A percentile compares a stretch with the other conserved stretches of the same genome.
Conservation (phyloP, 2,329 filamentous ascomycete genomes). For the Stagonosporopsis cucurbitacearum region DNA sequence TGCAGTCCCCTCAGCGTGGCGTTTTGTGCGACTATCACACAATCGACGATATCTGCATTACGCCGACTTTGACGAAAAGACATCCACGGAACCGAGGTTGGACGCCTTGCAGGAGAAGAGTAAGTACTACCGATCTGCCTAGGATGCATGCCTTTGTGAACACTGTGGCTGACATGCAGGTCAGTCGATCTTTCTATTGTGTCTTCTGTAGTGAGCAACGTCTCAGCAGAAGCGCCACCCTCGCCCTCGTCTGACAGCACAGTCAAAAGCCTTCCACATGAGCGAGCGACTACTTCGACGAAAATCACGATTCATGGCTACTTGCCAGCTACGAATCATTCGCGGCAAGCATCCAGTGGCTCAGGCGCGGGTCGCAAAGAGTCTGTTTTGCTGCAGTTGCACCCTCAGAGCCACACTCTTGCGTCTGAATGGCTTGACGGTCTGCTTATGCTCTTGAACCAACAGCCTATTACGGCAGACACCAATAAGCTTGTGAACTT, state of each 20-base stretch:
- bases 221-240: slow-evolving; percentile 68
- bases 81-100: slow-evolving; percentile 70
- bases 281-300: slow-evolving; percentile 62
- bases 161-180: slow-evolving; percentile 37
- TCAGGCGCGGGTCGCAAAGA: slow-evolving; percentile 61
- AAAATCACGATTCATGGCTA: slow-evolving; percentile 93
- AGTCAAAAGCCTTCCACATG: slow-evolving; percentile 45
- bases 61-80: slow-evolving; percentile 76
- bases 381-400: slow-evolving; percentile 78
- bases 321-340: slow-evolving; percentile 44
- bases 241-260: slow-evolving; percentile 57
- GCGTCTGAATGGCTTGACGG: slow-evolving; percentile 98
- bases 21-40: slow-evolving; percentile 87
- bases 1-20: slow-evolving; percentile 66
- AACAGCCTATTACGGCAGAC: slow-evolving; percentile 95
- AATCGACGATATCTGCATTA: slow-evolving; percentile 92
- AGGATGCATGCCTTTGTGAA: slow-evolving; percentile 24
- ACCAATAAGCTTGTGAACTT: slow-evolving; percentile 88
- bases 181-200: slow-evolving; percentile 82
- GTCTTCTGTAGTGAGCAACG: slow-evolving; percentile 92
- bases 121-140: slow-evolving; percentile 44
- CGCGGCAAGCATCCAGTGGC: slow-evolving; percentile 39
- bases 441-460: slow-evolving; percentile 90
- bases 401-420: slow-evolving; percentile 78
- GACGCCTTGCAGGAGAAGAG: slow-evolving; percentile 77